Percentiles rank a stretch among this genome's conserved stretches.
Conservation (phyloP, 495 filamentous ascomycete genomes). For the Hyphodiscus hymeniophilus region DNA sequence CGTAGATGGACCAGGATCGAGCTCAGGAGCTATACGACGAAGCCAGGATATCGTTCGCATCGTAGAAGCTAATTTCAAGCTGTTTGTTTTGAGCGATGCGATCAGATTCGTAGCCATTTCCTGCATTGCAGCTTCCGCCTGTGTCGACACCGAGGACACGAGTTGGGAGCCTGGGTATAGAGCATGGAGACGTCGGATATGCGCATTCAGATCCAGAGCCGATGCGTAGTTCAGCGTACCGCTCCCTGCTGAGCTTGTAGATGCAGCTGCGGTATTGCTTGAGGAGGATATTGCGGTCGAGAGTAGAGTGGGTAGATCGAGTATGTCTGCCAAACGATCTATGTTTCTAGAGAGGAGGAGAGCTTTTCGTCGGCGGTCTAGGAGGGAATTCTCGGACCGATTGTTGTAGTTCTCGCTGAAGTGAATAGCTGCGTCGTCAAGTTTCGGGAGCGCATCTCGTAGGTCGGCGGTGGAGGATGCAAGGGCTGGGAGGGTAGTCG, state of each 20-base stretch:
- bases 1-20: constrained; percentile 37
- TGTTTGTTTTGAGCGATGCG: constrained; percentile 60
- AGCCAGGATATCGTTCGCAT: constrained; percentile 92
- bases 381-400: constrained; percentile 59
- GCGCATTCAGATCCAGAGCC: constrained; percentile 85
- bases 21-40: constrained; percentile 74
- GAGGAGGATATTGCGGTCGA: constrained; percentile 61
- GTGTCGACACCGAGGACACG: constrained; percentile 59
- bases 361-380: constrained; percentile 71
- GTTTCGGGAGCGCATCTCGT: constrained; percentile 60
- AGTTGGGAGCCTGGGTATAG: constrained; percentile 75
- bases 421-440: constrained; percentile 67
- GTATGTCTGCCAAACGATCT: constrained; percentile 80
- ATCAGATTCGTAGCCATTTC: constrained; percentile 84
- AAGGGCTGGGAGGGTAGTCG: constrained; percentile 57
- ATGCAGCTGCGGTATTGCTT: constrained; percentile 41
- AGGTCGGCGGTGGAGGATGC: constrained; percentile 55
- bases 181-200: constrained; percentile 78
- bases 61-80: constrained; percentile 80
- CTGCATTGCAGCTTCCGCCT: constrained; percentile 85
- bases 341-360: constrained; percentile 84
- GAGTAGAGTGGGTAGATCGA: constrained; percentile 84
- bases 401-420: constrained; percentile 83
- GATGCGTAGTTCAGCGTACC: constrained; percentile 68
- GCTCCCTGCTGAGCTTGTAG: constrained; percentile 7